These are phyloP conservation scores for Garcia nutans DNA, from an alignment of 345 rosid species.

Conservation along the genomic window DNA sequence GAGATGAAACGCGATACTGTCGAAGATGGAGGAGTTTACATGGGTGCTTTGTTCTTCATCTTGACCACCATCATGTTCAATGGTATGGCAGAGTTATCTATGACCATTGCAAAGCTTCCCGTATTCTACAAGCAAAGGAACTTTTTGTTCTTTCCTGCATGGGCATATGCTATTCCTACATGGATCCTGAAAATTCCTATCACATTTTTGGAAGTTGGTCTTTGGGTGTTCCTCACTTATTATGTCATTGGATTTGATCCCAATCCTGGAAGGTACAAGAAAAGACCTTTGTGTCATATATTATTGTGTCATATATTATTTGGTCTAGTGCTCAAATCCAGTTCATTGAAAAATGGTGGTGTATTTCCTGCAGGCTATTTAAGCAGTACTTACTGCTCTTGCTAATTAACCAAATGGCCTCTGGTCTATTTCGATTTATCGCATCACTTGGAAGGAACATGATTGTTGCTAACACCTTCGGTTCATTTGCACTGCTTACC, in stretches of 20 bases:
- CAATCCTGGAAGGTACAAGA: slow-evolving; percentile 52
- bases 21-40: slow-evolving; percentile 47
- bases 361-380: slow-evolving; percentile 42
- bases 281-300: neutral
- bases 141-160: slow-evolving; percentile 64
- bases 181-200: slow-evolving; percentile 78
- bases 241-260: slow-evolving; percentile 78
- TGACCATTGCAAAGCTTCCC: slow-evolving; percentile 76
- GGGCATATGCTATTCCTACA: slow-evolving; percentile 72
- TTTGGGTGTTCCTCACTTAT: slow-evolving; percentile 58
- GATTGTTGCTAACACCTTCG: slow-evolving; percentile 60
- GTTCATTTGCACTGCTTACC: slow-evolving; percentile 49
- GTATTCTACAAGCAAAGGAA: slow-evolving; percentile 81
- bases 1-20: slow-evolving; percentile 23
- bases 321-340: neutral
- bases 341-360: neutral
- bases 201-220: slow-evolving; percentile 55
- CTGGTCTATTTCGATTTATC: slow-evolving; percentile 53
- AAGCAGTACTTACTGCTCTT: slow-evolving; percentile 61
- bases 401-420: slow-evolving; percentile 56
- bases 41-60: slow-evolving; percentile 63
- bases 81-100: slow-evolving; percentile 65
- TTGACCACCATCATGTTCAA: slow-evolving; percentile 54
- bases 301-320: too few species aligned
- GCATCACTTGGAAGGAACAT: slow-evolving; percentile 62